Evolutionary conservation across 345 rosid genomes (phyloP).

Genomic region (Lepidium aucheri): DNA sequence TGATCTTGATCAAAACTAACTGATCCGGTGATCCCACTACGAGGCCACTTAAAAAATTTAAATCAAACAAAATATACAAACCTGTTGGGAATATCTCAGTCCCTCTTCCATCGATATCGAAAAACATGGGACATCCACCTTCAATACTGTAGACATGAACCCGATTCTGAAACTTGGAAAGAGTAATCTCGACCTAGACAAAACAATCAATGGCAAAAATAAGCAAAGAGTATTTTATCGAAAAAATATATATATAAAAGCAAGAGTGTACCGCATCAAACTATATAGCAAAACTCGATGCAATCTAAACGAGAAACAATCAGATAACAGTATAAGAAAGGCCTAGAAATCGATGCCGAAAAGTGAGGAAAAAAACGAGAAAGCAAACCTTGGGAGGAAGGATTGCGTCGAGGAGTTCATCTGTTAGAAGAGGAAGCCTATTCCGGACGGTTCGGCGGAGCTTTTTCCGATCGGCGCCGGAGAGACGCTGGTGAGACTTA

Average conservation of each 20-base stretch:
- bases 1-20: background rate
- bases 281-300: background rate
- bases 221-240: background rate
- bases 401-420: slow-evolving; percentile 57
- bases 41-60: background rate
- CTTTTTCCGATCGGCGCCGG: slow-evolving; percentile 93
- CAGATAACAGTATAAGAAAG: background rate
- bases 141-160: slow-evolving; percentile 65
- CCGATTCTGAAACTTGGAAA: slow-evolving; percentile 78
- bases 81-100: slow-evolving; percentile 85
- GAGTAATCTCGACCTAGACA: slow-evolving; percentile 67
- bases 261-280: background rate
- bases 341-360: background rate
- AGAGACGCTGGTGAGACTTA: slow-evolving; percentile 83
- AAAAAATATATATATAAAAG: too few relatives aligned
- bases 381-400: slow-evolving; percentile 72
- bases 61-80: slow-evolving; percentile 16
- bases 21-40: background rate
- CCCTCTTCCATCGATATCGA: slow-evolving; percentile 88
- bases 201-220: background rate
- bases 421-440: slow-evolving; percentile 59
- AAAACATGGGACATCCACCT: slow-evolving; percentile 80
- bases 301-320: slow-evolving; percentile 9
- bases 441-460: slow-evolving; percentile 62
- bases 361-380: background rate